phyloP scores from a whole-genome alignment of 345 rosid species.

The Limnanthes douglasii region DNA sequence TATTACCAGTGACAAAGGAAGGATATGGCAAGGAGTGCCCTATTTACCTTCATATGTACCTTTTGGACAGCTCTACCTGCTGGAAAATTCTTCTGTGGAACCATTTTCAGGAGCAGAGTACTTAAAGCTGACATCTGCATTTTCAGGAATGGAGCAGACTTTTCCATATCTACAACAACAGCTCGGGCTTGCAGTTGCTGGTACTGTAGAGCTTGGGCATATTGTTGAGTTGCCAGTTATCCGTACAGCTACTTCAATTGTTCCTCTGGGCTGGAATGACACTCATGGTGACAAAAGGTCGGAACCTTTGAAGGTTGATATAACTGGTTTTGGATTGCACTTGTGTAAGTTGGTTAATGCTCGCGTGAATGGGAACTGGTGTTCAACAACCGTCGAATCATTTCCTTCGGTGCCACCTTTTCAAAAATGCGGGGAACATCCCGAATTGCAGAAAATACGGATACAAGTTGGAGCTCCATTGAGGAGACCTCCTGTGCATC shows the following conservation, averaged over 20 bases:
- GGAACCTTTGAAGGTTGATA: slow-evolving; percentile 83
- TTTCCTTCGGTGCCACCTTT: slow-evolving; percentile 61
- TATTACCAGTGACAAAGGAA: too few relatives aligned
- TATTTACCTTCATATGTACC: too few relatives aligned
- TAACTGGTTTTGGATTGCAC: slow-evolving; percentile 84
- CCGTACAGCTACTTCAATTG: slow-evolving; percentile 71
- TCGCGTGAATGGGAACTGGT: slow-evolving; percentile 94
- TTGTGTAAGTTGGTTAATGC: slow-evolving; percentile 78
- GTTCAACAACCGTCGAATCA: slow-evolving; percentile 78
- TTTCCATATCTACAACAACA: slow-evolving; percentile 84
- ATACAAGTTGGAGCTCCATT: slow-evolving; percentile 62
- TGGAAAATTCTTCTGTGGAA: too few relatives aligned
- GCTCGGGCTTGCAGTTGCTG: slow-evolving; percentile 80
- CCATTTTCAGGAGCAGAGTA: too few relatives aligned
- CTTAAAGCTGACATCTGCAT: slow-evolving; percentile 73
- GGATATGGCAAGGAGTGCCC: too few relatives aligned
- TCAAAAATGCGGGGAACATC: slow-evolving; percentile 32
- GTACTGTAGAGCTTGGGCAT: slow-evolving; percentile 77
- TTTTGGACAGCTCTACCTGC: too few relatives aligned
- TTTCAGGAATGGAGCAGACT: slow-evolving; percentile 54
- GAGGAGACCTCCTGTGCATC: slow-evolving; percentile 65
- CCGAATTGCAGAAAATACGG: slow-evolving; percentile 66
- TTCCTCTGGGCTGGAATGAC: slow-evolving; percentile 90
- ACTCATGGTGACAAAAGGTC: slow-evolving; percentile 55
- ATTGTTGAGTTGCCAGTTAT: slow-evolving; percentile 81